phyloP scores from a whole-genome alignment of 2,329 filamentous ascomycete species.

The Calonectria pseudoreteaudii region DNA sequence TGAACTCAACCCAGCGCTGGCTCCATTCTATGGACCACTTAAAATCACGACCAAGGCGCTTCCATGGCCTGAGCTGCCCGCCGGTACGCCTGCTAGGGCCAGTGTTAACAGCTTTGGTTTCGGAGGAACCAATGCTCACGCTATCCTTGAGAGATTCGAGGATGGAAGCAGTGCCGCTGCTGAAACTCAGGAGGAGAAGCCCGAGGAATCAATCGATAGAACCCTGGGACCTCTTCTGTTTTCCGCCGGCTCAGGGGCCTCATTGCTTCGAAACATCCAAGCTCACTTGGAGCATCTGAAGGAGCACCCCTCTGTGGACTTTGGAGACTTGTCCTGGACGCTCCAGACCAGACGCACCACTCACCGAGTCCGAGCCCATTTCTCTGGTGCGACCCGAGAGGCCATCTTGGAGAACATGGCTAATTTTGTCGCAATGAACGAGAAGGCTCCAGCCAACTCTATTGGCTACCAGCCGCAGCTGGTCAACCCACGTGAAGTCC shows the following conservation, averaged over 20 bases:
- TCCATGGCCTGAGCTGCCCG: constrained; percentile 37
- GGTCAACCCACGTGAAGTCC: constrained; percentile 18
- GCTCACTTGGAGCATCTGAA: constrained; percentile 10
- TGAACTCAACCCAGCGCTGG: constrained; percentile 41
- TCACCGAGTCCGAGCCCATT: constrained; percentile 15
- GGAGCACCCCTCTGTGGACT: not conserved
- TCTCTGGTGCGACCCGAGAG: constrained; percentile 10
- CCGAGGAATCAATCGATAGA: not conserved
- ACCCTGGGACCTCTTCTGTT: constrained; percentile 5
- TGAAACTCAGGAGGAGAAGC: not conserved
- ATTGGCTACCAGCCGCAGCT: constrained; percentile 13
- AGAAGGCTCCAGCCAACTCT: not conserved
- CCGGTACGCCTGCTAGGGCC: constrained; percentile 25
- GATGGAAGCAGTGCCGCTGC: not conserved
- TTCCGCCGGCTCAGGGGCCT: constrained; percentile 19
- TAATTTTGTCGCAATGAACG: not conserved
- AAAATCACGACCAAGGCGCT: constrained; percentile 32
- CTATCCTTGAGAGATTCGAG: constrained; percentile 47
- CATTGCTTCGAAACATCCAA: constrained; percentile 8
- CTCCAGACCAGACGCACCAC: constrained; percentile 16
- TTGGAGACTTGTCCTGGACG: constrained; percentile 12
- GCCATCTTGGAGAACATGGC: constrained; percentile 16
- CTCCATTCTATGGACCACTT: constrained; percentile 38
- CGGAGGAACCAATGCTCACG: constrained; percentile 58
- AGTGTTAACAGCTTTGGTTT: constrained; percentile 52